Evolutionary conservation across 768 basidiomycete genomes (phyloP).

Genomic region (Leccinum arenicola): DNA sequence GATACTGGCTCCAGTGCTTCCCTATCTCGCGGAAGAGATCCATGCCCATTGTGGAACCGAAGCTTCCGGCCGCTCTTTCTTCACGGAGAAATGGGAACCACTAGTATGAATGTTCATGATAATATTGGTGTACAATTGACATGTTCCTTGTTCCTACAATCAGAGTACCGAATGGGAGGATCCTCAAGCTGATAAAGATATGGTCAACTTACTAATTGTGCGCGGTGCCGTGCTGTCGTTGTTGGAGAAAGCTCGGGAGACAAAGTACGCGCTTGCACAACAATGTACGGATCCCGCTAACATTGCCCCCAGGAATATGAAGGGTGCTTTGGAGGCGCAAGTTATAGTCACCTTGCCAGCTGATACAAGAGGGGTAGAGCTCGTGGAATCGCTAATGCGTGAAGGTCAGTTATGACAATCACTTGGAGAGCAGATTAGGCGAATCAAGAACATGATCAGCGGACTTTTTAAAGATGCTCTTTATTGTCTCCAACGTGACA

Average conservation of each 20-base stretch:
- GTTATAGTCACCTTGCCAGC: slow-evolving; percentile 63
- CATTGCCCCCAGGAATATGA: slow-evolving; percentile 49
- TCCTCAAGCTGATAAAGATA: slow-evolving; percentile 51
- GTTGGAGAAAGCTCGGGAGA: slow-evolving; percentile 73
- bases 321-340: slow-evolving; percentile 74
- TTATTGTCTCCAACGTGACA: slow-evolving; percentile 74
- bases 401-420: slow-evolving; percentile 23
- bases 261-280: slow-evolving; percentile 48
- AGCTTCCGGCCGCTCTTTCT: slow-evolving; percentile 51
- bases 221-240: slow-evolving; percentile 60
- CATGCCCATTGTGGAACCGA: slow-evolving; percentile 34
- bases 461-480: slow-evolving; percentile 63
- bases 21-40: slow-evolving; percentile 90
- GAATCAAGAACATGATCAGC: slow-evolving; percentile 38
- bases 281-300: slow-evolving; percentile 1
- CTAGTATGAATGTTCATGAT: slow-evolving; percentile 48
- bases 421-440: background rate
- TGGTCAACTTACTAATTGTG: slow-evolving; percentile 59
- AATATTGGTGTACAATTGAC: background rate
- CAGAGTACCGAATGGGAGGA: slow-evolving; percentile 67
- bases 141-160: background rate
- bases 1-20: slow-evolving; percentile 81
- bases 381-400: slow-evolving; percentile 46
- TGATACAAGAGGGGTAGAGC: slow-evolving; percentile 21
- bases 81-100: slow-evolving; percentile 63